A percentile compares a stretch with the other conserved stretches of the same genome.
phyloP scores from a whole-genome alignment of 148 eudicot species.

The Cornus florida region DNA sequence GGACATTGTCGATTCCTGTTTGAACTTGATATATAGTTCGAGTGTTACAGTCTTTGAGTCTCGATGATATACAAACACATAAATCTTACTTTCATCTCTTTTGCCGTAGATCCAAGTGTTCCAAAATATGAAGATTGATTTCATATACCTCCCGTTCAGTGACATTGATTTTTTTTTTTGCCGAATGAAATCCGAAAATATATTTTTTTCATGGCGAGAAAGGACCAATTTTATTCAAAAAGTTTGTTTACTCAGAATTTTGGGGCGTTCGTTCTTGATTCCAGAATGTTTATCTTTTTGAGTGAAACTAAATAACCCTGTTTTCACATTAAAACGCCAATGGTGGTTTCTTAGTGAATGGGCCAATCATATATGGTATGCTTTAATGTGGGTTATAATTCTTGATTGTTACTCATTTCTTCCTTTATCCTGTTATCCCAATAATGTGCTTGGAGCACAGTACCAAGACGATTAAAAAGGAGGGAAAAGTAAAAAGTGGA shows the following conservation, averaged over 20 bases:
- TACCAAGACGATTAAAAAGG: slow-evolving; percentile 33
- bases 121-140: too few relatives aligned
- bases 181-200: too few relatives aligned
- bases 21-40: too few relatives aligned
- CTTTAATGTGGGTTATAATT: slow-evolving; percentile 4
- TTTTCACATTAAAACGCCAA: background rate
- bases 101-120: too few relatives aligned
- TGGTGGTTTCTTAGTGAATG: background rate
- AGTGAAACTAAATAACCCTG: background rate
- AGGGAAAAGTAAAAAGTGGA: slow-evolving; percentile 35
- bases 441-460: slow-evolving; percentile 9
- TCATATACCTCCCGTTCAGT: too few relatives aligned
- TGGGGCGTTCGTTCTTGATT: background rate
- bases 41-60: too few relatives aligned
- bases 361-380: background rate
- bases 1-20: background rate
- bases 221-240: too few relatives aligned
- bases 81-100: too few relatives aligned
- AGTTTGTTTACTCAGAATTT: background rate
- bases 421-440: background rate
- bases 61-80: too few relatives aligned
- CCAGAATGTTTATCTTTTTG: background rate
- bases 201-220: too few relatives aligned
- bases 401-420: background rate
- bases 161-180: too few relatives aligned